Conservation (phyloP, 345 rosid species). For the Corymbia maculata region DNA sequence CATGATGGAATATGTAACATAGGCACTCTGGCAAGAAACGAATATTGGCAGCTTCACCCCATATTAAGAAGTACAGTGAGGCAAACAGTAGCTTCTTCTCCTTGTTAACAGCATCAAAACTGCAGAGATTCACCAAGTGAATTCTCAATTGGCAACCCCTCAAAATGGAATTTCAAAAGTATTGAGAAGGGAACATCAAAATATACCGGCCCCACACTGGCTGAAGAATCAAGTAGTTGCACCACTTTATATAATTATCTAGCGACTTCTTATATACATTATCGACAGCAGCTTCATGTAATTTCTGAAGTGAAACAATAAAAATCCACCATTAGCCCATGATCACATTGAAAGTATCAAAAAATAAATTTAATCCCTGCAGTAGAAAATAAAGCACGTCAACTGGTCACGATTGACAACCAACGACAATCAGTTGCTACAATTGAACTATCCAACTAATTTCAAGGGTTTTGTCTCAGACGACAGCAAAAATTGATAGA, state of each 20-base stretch:
- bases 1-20: constrained; percentile 84
- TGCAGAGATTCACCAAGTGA: constrained; percentile 13
- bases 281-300: constrained; percentile 74
- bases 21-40: constrained; percentile 20
- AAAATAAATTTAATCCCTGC: not conserved
- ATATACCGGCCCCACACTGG: constrained; percentile 86
- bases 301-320: constrained; percentile 32
- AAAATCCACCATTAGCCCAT: not conserved
- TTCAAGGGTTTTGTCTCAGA: not conserved
- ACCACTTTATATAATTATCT: constrained; percentile 89
- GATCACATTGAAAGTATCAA: not conserved
- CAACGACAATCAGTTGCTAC: not conserved
- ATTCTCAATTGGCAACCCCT: not conserved
- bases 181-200: not conserved
- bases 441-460: not conserved
- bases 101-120: constrained; percentile 70
- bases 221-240: constrained; percentile 71
- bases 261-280: constrained; percentile 70
- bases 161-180: not conserved
- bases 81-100: constrained; percentile 78
- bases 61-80: constrained; percentile 75
- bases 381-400: not conserved
- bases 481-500: not conserved
- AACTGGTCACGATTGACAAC: not conserved
- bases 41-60: constrained; percentile 49